phyloP scores from a whole-genome alignment of 192 early-diverging fungal species.

The Gamsiella multidivaricata region DNA sequence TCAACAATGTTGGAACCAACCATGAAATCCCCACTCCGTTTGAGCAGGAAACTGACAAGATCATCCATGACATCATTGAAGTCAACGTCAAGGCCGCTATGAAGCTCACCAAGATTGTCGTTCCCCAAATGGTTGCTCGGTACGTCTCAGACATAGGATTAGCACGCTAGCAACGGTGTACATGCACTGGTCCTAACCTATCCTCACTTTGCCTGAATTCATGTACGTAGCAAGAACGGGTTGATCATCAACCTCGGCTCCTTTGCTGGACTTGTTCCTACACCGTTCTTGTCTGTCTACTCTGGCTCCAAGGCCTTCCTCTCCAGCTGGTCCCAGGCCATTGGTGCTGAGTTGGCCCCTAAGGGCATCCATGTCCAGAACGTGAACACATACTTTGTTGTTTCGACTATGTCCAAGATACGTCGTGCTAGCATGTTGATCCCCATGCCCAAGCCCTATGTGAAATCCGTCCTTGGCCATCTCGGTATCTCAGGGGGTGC shows the following conservation, averaged over 20 bases:
- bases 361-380: constrained; percentile 87
- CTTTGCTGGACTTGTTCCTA: constrained; percentile 85
- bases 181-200: background rate
- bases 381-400: constrained; percentile 96
- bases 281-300: constrained; percentile 89
- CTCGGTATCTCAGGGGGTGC: constrained; percentile 77
- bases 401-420: constrained; percentile 95
- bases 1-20: constrained; percentile 96
- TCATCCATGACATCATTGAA: constrained; percentile 80
- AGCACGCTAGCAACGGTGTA: background rate
- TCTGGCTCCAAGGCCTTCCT: constrained; percentile 95
- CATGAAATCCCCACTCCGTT: constrained; percentile 92
- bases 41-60: constrained; percentile 74
- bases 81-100: constrained; percentile 89
- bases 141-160: constrained; percentile 13
- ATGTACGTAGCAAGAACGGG: constrained; percentile 67
- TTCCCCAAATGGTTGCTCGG: constrained; percentile 83
- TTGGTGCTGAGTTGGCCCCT: constrained; percentile 80
- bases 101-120: constrained; percentile 80
- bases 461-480: constrained; percentile 73
- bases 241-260: constrained; percentile 95
- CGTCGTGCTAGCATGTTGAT: constrained; percentile 80
- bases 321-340: constrained; percentile 87
- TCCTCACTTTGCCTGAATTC: background rate
- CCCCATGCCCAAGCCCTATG: constrained; percentile 85